Base-by-base conservation (phyloP, 805 yeast species). In the Candida rishiriensis region DNA sequence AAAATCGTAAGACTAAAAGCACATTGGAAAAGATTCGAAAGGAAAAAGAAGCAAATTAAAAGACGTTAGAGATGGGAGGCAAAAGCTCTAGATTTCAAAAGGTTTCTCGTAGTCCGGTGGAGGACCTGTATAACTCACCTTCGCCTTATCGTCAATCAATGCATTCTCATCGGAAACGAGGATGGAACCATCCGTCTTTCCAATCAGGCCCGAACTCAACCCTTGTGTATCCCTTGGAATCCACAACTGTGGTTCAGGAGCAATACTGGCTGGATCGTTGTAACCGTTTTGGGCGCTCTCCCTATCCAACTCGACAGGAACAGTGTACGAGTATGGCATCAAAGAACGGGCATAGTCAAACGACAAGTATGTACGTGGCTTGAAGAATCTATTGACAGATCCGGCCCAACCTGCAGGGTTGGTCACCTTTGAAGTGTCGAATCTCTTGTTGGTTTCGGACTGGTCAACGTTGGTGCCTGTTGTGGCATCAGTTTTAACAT, bases 101-200 rank as follows among this genome's bases (percentile, higher is more conserved):
- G 72, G 70, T 52, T 70, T 75, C 54, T 78, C 83, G 59, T 78
- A 85, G 39, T 77, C 76, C 3, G 93, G 93, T 40, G 93, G 93
- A 42, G 79, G 77, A 34, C 84, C 87, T 26, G 75, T 68, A 53
- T 71, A 81, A 7, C 59, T 61, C 16, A 75, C 63, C 41, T 69
- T 69, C 36, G 80, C 82, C 67, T 81, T 78, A 37, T 79, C 88
- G 52, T 79, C 72, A 49, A 70, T 75, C 5, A 64, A 60, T 6
- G 93, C 81, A 52, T 76, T 71, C 14, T 69, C 79, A 56, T 84
- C 83, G 34, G 71, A 65, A 7, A 81, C 81, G 46, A 71, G 71
- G 18, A 83, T 76, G 39, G 70, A 70, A 28, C 76, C 79, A n/a
- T 71, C 63, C 11, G 85, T 80, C 50, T 73, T 73, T 31, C 67